A percentile compares a stretch with the other conserved stretches of the same genome.
Evolutionary conservation across 257 asterid species (phyloP).

Genomic region (Verbascum thapsus): DNA sequence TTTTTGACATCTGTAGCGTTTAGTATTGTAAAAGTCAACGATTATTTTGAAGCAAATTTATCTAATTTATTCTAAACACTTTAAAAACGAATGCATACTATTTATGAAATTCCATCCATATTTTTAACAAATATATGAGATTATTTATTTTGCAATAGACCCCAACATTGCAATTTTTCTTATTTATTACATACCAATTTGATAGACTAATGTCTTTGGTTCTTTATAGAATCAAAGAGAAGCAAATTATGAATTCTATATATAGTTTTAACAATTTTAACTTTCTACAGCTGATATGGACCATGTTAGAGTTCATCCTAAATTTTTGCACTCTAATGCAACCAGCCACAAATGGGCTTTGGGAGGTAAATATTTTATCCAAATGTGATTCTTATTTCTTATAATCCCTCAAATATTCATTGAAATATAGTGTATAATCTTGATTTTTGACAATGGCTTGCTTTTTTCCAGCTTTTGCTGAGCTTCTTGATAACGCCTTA

Average conservation of each 20-base stretch:
- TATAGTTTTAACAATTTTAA: not conserved
- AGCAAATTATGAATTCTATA: not conserved
- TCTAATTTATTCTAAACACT: too few relatives aligned
- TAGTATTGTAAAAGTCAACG: too few relatives aligned
- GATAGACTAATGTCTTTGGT: too few relatives aligned
- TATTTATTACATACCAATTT: too few relatives aligned
- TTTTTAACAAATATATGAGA: too few relatives aligned
- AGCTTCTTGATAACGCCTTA: conserved; percentile 82
- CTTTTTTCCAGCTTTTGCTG: conserved; percentile 67
- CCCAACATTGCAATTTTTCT: too few relatives aligned
- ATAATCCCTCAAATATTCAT: not conserved
- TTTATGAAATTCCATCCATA: too few relatives aligned
- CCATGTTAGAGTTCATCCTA: conserved; percentile 72
- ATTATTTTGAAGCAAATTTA: too few relatives aligned
- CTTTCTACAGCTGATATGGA: conserved; percentile 62
- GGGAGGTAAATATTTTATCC: conserved; percentile 52
- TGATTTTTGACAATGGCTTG: conserved; percentile 4
- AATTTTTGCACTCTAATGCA: conserved; percentile 86
- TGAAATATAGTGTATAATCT: not conserved
- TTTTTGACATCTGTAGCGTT: too few relatives aligned
- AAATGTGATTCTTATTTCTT: not conserved
- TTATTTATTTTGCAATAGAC: too few relatives aligned
- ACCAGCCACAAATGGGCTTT: conserved; percentile 92
- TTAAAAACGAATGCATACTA: too few relatives aligned
- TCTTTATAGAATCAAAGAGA: too few relatives aligned